Conservation (phyloP, 768 basidiomycete species). For the Baorangia bicolor region DNA sequence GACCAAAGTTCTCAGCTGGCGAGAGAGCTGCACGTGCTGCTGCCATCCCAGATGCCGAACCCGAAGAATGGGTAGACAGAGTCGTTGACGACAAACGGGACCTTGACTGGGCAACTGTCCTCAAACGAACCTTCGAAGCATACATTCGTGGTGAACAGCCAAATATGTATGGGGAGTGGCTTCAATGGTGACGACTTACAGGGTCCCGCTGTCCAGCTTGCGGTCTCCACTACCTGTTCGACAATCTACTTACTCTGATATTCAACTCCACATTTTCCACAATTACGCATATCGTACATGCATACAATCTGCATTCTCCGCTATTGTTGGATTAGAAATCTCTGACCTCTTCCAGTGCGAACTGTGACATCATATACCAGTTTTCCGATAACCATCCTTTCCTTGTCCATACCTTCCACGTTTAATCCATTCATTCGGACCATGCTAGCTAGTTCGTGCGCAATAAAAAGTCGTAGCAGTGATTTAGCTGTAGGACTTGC, state of each 20-base stretch:
- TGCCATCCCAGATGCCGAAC: conserved; percentile 31
- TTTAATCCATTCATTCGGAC: conserved; percentile 19
- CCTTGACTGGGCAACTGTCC: conserved; percentile 87
- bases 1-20: conserved; percentile 69
- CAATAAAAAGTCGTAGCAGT: conserved; percentile 1
- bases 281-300: conserved; percentile 27
- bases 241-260: conserved; percentile 33
- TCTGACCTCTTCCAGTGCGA: conserved; percentile 24
- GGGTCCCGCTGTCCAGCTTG: conserved; percentile 1
- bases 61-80: conserved; percentile 39
- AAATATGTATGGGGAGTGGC: conserved; percentile 93
- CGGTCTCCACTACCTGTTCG: conserved; percentile 13
- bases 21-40: conserved; percentile 65
- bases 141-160: conserved; percentile 89
- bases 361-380: conserved; percentile 31
- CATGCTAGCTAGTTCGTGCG: conserved; percentile 17
- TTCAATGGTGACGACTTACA: conserved; percentile 43
- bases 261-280: conserved; percentile 24
- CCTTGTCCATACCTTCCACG: conserved; percentile 25
- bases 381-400: conserved; percentile 25
- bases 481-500: conserved; percentile 18
- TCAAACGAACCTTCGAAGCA: conserved; percentile 94
- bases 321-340: conserved; percentile 34
- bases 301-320: conserved; percentile 26
- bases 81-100: conserved; percentile 73